These are phyloP conservation scores for Amanita phalloides DNA, from an alignment of 768 basidiomycete genomes.

Conservation along the genomic window DNA sequence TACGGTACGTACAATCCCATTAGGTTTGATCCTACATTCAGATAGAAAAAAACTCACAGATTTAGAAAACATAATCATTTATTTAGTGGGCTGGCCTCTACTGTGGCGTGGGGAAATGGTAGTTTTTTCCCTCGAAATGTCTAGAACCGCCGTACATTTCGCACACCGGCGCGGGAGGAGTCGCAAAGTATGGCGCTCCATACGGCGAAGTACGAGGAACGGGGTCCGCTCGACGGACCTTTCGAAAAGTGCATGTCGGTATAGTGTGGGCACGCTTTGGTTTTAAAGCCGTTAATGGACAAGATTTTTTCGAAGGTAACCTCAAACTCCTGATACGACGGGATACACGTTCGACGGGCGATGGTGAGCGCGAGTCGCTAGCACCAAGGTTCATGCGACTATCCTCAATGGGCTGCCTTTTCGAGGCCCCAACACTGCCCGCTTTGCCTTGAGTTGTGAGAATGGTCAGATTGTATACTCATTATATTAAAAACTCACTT, in stretches of 20 bases:
- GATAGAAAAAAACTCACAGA: neutral
- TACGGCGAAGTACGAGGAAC: slow-evolving; percentile 30
- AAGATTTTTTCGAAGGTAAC: neutral
- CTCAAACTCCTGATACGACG: neutral
- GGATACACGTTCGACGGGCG: neutral
- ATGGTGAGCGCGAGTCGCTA: neutral
- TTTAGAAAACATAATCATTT: neutral
- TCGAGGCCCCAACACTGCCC: neutral
- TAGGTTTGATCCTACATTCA: neutral
- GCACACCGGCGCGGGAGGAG: slow-evolving; percentile 22
- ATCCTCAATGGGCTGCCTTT: neutral
- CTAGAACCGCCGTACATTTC: slow-evolving; percentile 3
- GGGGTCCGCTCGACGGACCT: slow-evolving; percentile 22
- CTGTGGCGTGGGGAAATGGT: too few species aligned
- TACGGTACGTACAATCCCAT: too few species aligned
- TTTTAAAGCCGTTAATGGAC: neutral
- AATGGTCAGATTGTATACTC: neutral
- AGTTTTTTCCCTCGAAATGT: neutral
- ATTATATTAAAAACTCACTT: neutral
- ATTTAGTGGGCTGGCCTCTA: neutral
- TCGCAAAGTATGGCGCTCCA: slow-evolving; percentile 34
- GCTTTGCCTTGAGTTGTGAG: neutral
- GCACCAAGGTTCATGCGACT: slow-evolving; percentile 13
- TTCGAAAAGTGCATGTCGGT: slow-evolving; percentile 7
- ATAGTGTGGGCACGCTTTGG: neutral